Evolutionary conservation across 495 filamentous ascomycete species (phyloP).

Genomic region (Endocarpon pusillum): DNA sequence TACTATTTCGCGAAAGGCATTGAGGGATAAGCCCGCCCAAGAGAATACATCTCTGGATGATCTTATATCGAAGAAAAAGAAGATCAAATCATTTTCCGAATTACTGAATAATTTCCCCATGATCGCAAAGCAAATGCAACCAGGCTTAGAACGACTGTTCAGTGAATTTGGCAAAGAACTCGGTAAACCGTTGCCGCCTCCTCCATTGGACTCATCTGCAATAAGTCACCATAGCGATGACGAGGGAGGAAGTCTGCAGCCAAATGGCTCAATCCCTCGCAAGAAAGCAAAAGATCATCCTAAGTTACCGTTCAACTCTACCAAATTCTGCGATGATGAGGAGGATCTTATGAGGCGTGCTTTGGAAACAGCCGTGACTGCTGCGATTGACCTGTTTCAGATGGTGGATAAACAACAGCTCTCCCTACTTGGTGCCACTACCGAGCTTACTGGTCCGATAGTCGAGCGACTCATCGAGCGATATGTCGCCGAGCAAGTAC

Average conservation of each 20-base stretch:
- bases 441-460: slow-evolving; percentile 78
- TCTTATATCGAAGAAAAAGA: slow-evolving; percentile 47
- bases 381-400: slow-evolving; percentile 90
- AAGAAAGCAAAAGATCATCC: slow-evolving; percentile 15
- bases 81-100: slow-evolving; percentile 79
- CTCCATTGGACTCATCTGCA: slow-evolving; percentile 32
- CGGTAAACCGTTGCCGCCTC: slow-evolving; percentile 66
- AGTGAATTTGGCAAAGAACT: slow-evolving; percentile 74
- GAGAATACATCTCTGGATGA: slow-evolving; percentile 8
- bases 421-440: slow-evolving; percentile 78
- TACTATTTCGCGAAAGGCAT: slow-evolving; percentile 25
- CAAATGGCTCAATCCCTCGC: slow-evolving; percentile 22
- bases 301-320: slow-evolving; percentile 27
- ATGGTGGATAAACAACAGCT: slow-evolving; percentile 90
- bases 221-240: slow-evolving; percentile 13
- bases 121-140: slow-evolving; percentile 94
- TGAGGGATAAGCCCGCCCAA: slow-evolving; percentile 15
- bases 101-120: slow-evolving; percentile 84
- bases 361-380: slow-evolving; percentile 79
- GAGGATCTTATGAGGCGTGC: slow-evolving; percentile 73
- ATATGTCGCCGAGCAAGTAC: slow-evolving; percentile 86
- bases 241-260: slow-evolving; percentile 11
- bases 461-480: slow-evolving; percentile 91
- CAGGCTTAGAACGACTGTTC: slow-evolving; percentile 78
- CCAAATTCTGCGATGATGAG: slow-evolving; percentile 55